Conservation (phyloP, 1,284 basidiomycete species). For the Trametes sp. region DNA sequence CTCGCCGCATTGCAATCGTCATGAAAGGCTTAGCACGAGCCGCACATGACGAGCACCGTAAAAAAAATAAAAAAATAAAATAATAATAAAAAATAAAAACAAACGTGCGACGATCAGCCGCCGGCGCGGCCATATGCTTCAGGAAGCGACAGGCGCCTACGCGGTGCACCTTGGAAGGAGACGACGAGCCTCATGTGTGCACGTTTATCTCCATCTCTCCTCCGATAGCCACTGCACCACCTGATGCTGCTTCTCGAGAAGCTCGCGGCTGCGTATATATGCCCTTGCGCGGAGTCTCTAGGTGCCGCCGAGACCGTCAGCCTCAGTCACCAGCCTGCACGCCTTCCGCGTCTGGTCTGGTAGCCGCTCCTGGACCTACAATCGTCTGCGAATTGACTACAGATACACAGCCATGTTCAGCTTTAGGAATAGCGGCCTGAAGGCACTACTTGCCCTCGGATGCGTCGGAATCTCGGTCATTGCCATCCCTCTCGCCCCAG, state of each 20-base stretch:
- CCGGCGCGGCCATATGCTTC: not conserved
- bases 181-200: not conserved
- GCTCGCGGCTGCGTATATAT: not conserved
- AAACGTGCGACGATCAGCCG: not conserved
- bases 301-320: not conserved
- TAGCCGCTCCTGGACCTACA: too few relatives aligned
- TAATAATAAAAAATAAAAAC: not conserved
- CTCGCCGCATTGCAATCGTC: not conserved
- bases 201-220: not conserved
- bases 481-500: not conserved
- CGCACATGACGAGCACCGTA: too few relatives aligned
- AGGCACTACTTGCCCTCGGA: too few relatives aligned
- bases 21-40: too few relatives aligned
- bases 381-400: not conserved
- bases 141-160: not conserved
- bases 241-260: conserved; percentile 5
- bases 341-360: too few relatives aligned
- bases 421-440: not conserved
- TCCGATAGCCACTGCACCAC: not conserved
- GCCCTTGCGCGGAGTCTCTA: too few relatives aligned
- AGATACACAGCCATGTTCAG: not conserved
- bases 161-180: not conserved
- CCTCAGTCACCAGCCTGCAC: not conserved
- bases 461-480: not conserved
- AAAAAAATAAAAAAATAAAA: too few relatives aligned